Base-by-base conservation (phyloP, 768 basidiomycete genomes). In the Termitomyces sp. region DNA sequence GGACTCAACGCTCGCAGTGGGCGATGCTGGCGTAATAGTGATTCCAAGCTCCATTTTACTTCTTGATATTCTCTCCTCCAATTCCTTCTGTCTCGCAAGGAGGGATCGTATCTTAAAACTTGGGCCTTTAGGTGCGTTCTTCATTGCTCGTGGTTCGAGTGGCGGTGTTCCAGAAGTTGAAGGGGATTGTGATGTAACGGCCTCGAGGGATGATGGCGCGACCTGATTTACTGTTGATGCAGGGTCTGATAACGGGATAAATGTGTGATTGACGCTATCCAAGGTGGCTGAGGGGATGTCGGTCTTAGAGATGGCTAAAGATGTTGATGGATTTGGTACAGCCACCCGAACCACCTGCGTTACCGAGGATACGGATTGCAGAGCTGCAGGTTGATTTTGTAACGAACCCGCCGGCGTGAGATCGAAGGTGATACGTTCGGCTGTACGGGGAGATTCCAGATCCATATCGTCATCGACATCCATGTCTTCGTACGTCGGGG, bases 61-160 rank as follows among this genome's bases (percentile, higher is more conserved):
- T 57, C 65, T 65, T 3, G 73, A 66, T 42, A 79, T 77, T 55
- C 70, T 68, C 56, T 77, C 75, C 61, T 80, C 77, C 29, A 80
- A 64, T 36, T 79, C 78, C 67, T 73, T 78, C 53, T 77, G 75
- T 58, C 74, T 68, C 8, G 73, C 76, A 29, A 75, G 41, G 16
- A 78, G 68, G 18, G 73, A 70, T 13, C 72, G 71, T 59, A 76
- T 77, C 24, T 68, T 66, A 54, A 65, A 73, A 52, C 68, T 75
- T n/a, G 76, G 74, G 16, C 67, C 70, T 46, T 68, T 73, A 2
- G 76, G 73, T 13, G 69, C 64, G 49, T 68, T 74, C 59, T 75
- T 73, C 69, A 74, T 71, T 9, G 73, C 70, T 33, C 70, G 72
- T 20, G 75, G 73, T 57, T 76, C 76, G 18, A 74, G 70, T 8